Evolutionary conservation across 2,329 filamentous ascomycete genomes (phyloP), one percentile per base, ranked within the genome.

Genomic region (Bipolaris sorokiniana): DNA sequence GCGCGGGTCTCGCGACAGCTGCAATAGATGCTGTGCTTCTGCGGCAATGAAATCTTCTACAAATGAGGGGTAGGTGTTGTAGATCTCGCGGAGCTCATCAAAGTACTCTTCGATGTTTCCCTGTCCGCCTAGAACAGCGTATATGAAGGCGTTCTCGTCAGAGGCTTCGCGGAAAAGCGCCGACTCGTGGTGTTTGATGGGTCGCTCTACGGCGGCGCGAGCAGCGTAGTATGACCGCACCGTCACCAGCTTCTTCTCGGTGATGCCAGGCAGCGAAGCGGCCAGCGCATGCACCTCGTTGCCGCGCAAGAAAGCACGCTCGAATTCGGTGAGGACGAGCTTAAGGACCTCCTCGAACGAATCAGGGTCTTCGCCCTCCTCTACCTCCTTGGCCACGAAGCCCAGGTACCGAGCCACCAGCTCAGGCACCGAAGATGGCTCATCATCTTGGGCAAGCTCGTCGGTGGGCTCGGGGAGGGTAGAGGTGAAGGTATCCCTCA

Each of bases 81-180:
- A 94, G 56, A 98, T 86, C 76, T 96, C 90, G 54, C 95, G 88
- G 61, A 99, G 86, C 81, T 99, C 95, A 67, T 99, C 94, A 72
- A 99, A 99, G 80, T 99, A 99, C 80, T 99, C 96, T 79, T 99
- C 94, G 63, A 99, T 98, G 78, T 99, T 99, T 69, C 95, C 95
- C 77, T 99, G 95, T 6, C 95, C 95, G 58, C 95, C 95, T 67
- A 98, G 97, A 61, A 99, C 92, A 64, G 89, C 93, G 81, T 97
- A 99, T 58, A 99, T 86, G 68, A 87, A 89, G 52, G 93, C 93
- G 54, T 88, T 88, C 61, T 87, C 89, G 62, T 97, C 93, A 45
- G 90, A 88, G 9, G 92, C 92, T 48, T 95, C 94, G 66, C 95
- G 87, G 73, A 97, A 86, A 45, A 99, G 85, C 34, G 95, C 96